These are phyloP conservation scores for Nowakowskiella sp. DNA, from an alignment of 192 early-diverging fungal species.

Conservation along the genomic window DNA sequence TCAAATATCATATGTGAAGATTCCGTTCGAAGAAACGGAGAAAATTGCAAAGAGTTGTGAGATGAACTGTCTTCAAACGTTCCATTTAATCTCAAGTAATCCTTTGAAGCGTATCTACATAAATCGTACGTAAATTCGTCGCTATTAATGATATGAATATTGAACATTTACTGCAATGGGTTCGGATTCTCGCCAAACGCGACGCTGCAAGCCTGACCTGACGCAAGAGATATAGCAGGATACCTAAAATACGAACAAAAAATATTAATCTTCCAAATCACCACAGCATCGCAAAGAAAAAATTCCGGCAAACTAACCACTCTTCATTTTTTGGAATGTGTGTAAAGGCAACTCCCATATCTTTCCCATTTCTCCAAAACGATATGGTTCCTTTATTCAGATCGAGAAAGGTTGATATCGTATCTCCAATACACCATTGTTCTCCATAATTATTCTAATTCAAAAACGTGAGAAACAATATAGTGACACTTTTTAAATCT, in stretches of 20 bases:
- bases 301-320: too few species aligned
- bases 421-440: slow-evolving; percentile 36
- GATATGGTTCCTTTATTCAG: slow-evolving; percentile 53
- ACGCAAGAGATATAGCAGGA: slow-evolving; percentile 68
- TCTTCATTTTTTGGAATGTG: slow-evolving; percentile 28
- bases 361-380: slow-evolving; percentile 59
- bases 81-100: too few species aligned
- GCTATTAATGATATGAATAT: too few species aligned
- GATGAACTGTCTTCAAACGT: too few species aligned
- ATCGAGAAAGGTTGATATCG: slow-evolving; percentile 54
- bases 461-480: slow-evolving; percentile 26
- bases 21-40: too few species aligned
- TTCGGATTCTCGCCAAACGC: slow-evolving; percentile 54
- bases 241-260: slow-evolving; percentile 34
- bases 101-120: too few species aligned
- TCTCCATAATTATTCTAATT: slow-evolving; percentile 46
- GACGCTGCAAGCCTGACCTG: slow-evolving; percentile 58
- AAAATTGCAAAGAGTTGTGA: too few species aligned
- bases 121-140: too few species aligned
- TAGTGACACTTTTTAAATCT: slow-evolving; percentile 32
- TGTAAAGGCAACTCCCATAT: slow-evolving; percentile 54
- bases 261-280: too few species aligned
- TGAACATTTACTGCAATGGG: slow-evolving; percentile 22
- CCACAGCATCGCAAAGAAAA: slow-evolving; percentile 26
- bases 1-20: too few species aligned